Evolutionary conservation across 2,329 filamentous ascomycete genomes (phyloP).

Genomic region (Alternaria angustiovoidea): DNA sequence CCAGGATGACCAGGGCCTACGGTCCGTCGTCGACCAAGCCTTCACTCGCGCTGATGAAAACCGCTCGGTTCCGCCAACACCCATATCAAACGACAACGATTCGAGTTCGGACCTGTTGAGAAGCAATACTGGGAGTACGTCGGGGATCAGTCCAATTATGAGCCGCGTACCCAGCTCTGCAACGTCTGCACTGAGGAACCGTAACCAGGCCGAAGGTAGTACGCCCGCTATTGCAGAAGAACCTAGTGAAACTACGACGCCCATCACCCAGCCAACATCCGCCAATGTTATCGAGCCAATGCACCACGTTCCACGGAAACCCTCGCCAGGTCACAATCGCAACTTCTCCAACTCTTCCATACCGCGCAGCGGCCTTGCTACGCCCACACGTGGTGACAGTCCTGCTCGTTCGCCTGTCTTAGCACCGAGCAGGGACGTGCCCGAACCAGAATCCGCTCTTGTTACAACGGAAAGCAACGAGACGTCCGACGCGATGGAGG

Average conservation of each 20-base stretch:
- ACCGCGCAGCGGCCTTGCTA: slow-evolving; percentile 63
- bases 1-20: slow-evolving; percentile 39
- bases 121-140: slow-evolving; percentile 70
- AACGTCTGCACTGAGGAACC: slow-evolving; percentile 47
- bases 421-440: slow-evolving; percentile 54
- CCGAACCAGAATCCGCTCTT: slow-evolving; percentile 59
- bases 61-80: slow-evolving; percentile 61
- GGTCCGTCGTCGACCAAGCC: slow-evolving; percentile 68
- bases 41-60: slow-evolving; percentile 68
- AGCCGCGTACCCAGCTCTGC: slow-evolving; percentile 61
- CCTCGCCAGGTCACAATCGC: slow-evolving; percentile 51
- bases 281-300: slow-evolving; percentile 37
- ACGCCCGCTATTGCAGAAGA: slow-evolving; percentile 67
- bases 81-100: slow-evolving; percentile 56
- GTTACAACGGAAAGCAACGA: slow-evolving; percentile 53
- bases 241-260: slow-evolving; percentile 49
- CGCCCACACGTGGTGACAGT: slow-evolving; percentile 66
- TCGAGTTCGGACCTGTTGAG: slow-evolving; percentile 58
- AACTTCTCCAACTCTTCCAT: slow-evolving; percentile 51
- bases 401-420: slow-evolving; percentile 67
- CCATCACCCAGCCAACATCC: slow-evolving; percentile 47
- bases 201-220: slow-evolving; percentile 50
- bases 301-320: slow-evolving; percentile 45
- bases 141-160: slow-evolving; percentile 72
- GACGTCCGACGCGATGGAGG: slow-evolving; percentile 36